These are phyloP conservation scores for Backusella circina DNA, from an alignment of 192 early-diverging fungal species.

Conservation along the genomic window DNA sequence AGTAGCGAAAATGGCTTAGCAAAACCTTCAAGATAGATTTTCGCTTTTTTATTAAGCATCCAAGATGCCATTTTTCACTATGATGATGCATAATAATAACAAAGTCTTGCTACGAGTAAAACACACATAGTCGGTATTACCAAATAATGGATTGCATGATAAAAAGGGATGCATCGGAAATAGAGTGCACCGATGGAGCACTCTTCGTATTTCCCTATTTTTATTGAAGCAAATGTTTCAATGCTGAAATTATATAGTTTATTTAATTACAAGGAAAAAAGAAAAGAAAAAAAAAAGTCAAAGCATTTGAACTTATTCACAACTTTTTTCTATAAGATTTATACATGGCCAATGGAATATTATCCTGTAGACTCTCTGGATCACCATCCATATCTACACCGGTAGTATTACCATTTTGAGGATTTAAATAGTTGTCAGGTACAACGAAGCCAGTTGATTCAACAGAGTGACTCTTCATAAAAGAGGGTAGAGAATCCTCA, in stretches of 20 bases:
- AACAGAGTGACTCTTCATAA: constrained; percentile 1
- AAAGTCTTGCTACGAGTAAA: no score
- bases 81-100: no score
- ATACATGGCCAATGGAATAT: background rate
- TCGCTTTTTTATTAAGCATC: no score
- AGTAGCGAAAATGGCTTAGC: no score
- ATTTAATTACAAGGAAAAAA: background rate
- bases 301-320: background rate
- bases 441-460: constrained; percentile 7
- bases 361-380: background rate
- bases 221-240: no score
- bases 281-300: background rate
- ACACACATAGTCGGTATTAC: no score
- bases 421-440: background rate
- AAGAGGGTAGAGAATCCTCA: background rate
- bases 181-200: no score
- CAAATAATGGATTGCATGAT: no score
- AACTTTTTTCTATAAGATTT: background rate
- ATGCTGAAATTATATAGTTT: background rate
- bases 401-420: background rate
- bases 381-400: background rate
- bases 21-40: no score
- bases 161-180: no score
- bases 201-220: no score
- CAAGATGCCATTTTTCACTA: no score